Evolutionary conservation across 2,329 filamentous ascomycete species (phyloP), one percentile per base, ranked within the genome.

Genomic region (Neophaeococcomyces mojaviensis): DNA sequence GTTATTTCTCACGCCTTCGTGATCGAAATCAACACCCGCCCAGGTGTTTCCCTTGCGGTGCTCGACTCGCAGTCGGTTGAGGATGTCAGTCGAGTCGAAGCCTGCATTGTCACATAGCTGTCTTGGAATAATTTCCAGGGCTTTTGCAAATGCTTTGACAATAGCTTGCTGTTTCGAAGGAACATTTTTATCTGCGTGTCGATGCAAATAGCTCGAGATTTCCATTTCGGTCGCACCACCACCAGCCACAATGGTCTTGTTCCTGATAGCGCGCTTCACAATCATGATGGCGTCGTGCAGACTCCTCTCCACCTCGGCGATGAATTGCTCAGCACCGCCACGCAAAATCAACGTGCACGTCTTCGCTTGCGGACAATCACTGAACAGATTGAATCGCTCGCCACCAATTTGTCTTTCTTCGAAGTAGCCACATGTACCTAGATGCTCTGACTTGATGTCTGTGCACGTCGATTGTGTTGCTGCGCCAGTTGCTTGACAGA

Each of bases 261-360:
- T 94, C 73, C 87, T 88, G 68, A 97, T 88, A 22, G 92, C 88
- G 51, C 94, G 88, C 80, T 97, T 97, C 63, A 98, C 92, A 61
- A 98, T 95, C 92, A 98, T 98, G 69, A 98, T 97, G 58, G 92
- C 92, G 62, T 98, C 92, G 74, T 98, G 92, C 56, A 98, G 78
- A 63, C 88, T 95, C 54, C 92, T 86, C 74, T 98, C 92, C 1
- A 96, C 92, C 68, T 98, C 92, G 48, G 92, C 92, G 59, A 98
- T 98, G 71, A 98, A 98, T 67, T 98, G 92, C 73, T 98, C 92
- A 30, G 92, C 92, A 55, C 92, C 92, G 61, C 92, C 92, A 62
- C 92, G 86, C 53, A 98, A 82, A 33, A 98, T 82, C 16, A 98
- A 75, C 8, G 92, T 98, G 76, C 92, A 98, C 1, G 92, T 97